phyloP scores from a whole-genome alignment of 1,284 basidiomycete species.

The Heliocybe sulcata region DNA sequence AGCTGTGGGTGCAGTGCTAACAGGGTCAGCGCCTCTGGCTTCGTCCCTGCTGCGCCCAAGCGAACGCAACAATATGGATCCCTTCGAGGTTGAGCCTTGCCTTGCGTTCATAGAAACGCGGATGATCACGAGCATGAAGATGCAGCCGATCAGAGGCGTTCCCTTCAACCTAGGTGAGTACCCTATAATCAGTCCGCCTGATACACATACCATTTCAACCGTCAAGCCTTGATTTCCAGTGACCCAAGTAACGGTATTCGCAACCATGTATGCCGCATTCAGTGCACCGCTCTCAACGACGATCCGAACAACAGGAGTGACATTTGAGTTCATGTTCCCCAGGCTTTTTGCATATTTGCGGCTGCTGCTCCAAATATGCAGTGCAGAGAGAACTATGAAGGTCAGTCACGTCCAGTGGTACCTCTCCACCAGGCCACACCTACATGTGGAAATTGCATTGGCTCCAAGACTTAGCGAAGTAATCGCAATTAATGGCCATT shows the following conservation, averaged over 20 bases:
- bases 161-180: conserved; percentile 5
- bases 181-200: not conserved
- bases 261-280: conserved; percentile 13
- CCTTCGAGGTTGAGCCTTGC: not conserved
- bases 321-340: conserved; percentile 1
- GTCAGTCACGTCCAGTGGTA: not conserved
- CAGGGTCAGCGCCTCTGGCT: not conserved
- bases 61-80: not conserved
- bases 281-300: conserved; percentile 12
- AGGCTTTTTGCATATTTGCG: conserved; percentile 2
- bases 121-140: conserved; percentile 12
- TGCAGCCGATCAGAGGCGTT: conserved; percentile 10
- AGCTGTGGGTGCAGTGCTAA: too few relatives aligned
- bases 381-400: not conserved
- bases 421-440: not conserved
- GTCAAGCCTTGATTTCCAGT: conserved; percentile 9
- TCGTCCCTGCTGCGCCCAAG: not conserved
- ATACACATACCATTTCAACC: conserved; percentile 11
- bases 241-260: conserved; percentile 8
- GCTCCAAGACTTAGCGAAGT: conserved; percentile 12
- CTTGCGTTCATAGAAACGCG: not conserved
- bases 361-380: conserved; percentile 2
- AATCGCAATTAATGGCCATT: conserved; percentile 8
- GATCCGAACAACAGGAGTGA: conserved; percentile 10
- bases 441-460: conserved; percentile 13